Evolutionary conservation across 1,284 basidiomycete species (phyloP).

Genomic region (Puccinia hordei): DNA sequence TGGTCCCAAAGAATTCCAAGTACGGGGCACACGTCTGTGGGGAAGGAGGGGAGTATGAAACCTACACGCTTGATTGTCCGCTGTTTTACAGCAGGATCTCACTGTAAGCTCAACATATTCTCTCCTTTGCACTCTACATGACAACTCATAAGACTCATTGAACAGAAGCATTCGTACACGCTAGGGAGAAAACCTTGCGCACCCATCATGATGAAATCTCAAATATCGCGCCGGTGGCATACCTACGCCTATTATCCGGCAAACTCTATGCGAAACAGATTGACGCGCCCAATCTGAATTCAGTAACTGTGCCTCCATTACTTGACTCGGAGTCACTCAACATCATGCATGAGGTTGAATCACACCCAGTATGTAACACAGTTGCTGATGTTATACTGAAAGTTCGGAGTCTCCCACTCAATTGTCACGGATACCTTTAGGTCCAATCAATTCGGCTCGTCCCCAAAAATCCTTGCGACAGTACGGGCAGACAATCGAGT

Average conservation of each 20-base stretch:
- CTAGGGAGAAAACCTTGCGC: slow-evolving; percentile 68
- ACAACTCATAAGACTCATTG: slow-evolving; percentile 20
- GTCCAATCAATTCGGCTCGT: background rate
- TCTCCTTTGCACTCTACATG: slow-evolving; percentile 42
- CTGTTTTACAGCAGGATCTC: slow-evolving; percentile 78
- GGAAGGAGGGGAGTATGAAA: slow-evolving; percentile 98
- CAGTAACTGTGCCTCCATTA: slow-evolving; percentile 63
- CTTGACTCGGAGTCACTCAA: slow-evolving; percentile 61
- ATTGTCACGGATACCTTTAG: background rate
- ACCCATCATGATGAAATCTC: slow-evolving; percentile 72
- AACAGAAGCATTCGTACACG: background rate
- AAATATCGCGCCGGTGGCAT: slow-evolving; percentile 77
- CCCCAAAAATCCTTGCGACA: slow-evolving; percentile 8
- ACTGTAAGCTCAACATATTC: slow-evolving; percentile 64
- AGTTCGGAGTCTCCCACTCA: background rate
- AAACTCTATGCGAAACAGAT: slow-evolving; percentile 65
- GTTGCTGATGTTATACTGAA: background rate
- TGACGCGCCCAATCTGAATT: slow-evolving; percentile 38
- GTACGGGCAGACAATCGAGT: background rate
- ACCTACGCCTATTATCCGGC: slow-evolving; percentile 74
- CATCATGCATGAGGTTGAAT: background rate
- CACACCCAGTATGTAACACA: background rate
- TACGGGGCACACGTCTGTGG: slow-evolving; percentile 95
- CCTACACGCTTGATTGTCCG: slow-evolving; percentile 84
- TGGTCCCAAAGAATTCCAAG: slow-evolving; percentile 55